Evolutionary conservation across 768 basidiomycete genomes (phyloP).

Genomic region (Vishniacozyma victoriae): DNA sequence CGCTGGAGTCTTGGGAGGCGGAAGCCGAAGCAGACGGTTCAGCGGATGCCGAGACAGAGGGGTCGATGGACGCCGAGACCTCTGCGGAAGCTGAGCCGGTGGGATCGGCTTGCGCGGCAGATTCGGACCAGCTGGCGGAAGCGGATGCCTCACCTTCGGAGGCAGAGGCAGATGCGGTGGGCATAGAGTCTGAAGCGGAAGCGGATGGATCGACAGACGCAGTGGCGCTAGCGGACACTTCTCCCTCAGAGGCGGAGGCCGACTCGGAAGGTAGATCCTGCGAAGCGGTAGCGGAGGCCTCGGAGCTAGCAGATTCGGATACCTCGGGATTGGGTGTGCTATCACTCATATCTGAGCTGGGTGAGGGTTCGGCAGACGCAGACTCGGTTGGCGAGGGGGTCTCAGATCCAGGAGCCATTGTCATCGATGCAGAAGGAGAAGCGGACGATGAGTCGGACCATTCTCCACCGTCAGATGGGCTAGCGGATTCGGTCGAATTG

Average conservation of each 20-base stretch:
- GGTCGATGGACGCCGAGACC: neutral
- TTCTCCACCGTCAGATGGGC: conserved; percentile 2
- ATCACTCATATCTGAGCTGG: neutral
- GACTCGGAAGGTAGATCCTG: conserved; percentile 4
- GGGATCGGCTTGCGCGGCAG: no score
- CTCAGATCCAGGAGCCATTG: neutral
- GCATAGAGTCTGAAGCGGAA: conserved; percentile 1
- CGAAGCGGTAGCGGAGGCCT: conserved; percentile 1
- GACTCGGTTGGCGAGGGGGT: neutral
- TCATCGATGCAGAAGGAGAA: neutral
- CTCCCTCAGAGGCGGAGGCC: conserved; percentile 10
- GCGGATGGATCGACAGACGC: neutral
- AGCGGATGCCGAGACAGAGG: conserved; percentile 1
- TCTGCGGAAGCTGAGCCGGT: conserved; percentile 8
- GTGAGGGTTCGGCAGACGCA: neutral
- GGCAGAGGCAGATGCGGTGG: conserved; percentile 4
- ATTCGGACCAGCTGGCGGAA: no score
- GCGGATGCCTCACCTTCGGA: conserved; percentile 6
- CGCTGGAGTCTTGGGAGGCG: neutral
- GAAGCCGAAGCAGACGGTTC: conserved; percentile 5
- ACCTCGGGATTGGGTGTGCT: neutral
- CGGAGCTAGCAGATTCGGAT: conserved; percentile 1
- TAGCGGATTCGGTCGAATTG: neutral
- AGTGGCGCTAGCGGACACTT: conserved; percentile 1
- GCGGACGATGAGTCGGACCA: conserved; percentile 1